Percentiles rank a stretch among this genome's conserved stretches.
Evolutionary conservation across 495 filamentous ascomycete genomes (phyloP).

Genomic region (Aspergillus bertholletiae): DNA sequence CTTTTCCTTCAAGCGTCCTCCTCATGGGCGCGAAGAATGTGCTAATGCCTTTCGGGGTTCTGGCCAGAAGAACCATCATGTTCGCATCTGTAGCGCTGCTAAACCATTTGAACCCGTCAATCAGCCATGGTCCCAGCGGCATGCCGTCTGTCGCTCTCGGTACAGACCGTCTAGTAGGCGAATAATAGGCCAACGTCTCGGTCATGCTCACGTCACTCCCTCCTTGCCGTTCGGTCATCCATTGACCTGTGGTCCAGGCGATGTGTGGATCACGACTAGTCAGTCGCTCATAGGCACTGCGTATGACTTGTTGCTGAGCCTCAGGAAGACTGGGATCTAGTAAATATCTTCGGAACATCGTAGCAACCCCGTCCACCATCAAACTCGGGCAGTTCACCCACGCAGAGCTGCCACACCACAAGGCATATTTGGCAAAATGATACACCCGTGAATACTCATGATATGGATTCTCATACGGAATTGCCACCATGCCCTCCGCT

Average conservation of each 20-base stretch:
- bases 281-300: slow-evolving; percentile 27
- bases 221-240: slow-evolving; percentile 80
- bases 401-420: too few relatives aligned
- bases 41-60: slow-evolving; percentile 52
- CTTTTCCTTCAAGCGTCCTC: slow-evolving; percentile 16
- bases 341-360: too few relatives aligned
- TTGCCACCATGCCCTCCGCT: too few relatives aligned
- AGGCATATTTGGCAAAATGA: too few relatives aligned
- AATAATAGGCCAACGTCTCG: slow-evolving; percentile 44
- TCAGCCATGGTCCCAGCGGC: slow-evolving; percentile 25
- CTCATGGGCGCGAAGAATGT: slow-evolving; percentile 66
- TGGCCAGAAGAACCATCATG: slow-evolving; percentile 70
- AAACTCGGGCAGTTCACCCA: too few relatives aligned
- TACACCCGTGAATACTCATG: too few relatives aligned
- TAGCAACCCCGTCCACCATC: slow-evolving; percentile 68
- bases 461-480: too few relatives aligned
- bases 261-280: slow-evolving; percentile 46
- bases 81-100: slow-evolving; percentile 69
- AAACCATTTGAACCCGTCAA: slow-evolving; percentile 76
- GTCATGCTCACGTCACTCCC: slow-evolving; percentile 70
- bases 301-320: slow-evolving; percentile 51
- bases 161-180: slow-evolving; percentile 13
- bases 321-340: slow-evolving; percentile 14
- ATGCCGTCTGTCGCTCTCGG: slow-evolving; percentile 9
- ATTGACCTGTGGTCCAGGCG: slow-evolving; percentile 75